phyloP scores from a whole-genome alignment of 306 rosid genomes.

The Cicer arietinum region DNA sequence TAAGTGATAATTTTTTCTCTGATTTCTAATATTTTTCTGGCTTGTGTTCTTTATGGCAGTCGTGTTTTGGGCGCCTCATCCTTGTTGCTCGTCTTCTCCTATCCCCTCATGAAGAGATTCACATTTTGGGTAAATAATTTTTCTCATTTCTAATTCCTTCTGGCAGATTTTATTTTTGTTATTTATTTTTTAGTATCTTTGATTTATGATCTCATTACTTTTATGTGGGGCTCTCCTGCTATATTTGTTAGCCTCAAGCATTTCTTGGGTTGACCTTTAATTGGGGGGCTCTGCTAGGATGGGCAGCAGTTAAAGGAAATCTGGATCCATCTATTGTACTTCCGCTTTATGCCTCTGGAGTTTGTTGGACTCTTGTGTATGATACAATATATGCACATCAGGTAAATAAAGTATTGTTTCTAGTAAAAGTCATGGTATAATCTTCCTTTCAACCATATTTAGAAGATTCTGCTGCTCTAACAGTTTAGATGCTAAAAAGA shows the following conservation, averaged over 20 bases:
- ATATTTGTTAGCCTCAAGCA: constrained; percentile 85
- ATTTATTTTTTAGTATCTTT: constrained; percentile 4
- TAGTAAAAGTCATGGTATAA: background rate
- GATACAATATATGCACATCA: constrained; percentile 97
- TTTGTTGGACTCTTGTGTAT: constrained; percentile 92
- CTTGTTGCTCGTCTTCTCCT: constrained; percentile 86
- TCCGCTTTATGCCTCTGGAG: constrained; percentile 85
- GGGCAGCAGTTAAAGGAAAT: constrained; percentile 87
- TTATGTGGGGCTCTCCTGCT: constrained; percentile 38
- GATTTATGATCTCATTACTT: constrained; percentile 40
- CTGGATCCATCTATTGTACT: constrained; percentile 79
- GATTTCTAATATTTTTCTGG: constrained; percentile 28
- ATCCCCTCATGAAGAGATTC: constrained; percentile 96
- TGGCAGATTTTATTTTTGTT: constrained; percentile 8
- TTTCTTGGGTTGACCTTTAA: constrained; percentile 88
- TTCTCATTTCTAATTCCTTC: constrained; percentile 34
- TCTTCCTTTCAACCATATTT: constrained; percentile 32
- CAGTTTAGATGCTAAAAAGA: constrained; percentile 6
- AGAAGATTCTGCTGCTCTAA: constrained; percentile 23
- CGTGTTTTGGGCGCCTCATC: constrained; percentile 87
- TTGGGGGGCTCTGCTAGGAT: constrained; percentile 96
- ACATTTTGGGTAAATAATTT: constrained; percentile 80
- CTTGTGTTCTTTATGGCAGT: constrained; percentile 53
- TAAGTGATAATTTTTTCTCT: background rate
- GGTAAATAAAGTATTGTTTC: constrained; percentile 55